Conservation (phyloP, 2,329 filamentous ascomycete species). For the Penicillium sp. region DNA sequence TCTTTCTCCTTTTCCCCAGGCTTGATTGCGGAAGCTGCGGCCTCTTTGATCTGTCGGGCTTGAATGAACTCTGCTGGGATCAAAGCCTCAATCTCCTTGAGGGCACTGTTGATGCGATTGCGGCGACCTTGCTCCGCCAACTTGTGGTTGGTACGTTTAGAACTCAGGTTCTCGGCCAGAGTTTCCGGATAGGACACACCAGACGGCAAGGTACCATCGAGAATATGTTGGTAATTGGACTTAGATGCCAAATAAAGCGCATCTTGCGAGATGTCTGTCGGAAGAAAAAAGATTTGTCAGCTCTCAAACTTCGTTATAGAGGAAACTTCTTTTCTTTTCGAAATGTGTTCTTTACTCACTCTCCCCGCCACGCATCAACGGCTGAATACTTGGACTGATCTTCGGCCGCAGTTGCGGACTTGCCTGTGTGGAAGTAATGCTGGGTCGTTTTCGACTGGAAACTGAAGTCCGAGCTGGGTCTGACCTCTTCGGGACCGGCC, state of each 20-base stretch:
- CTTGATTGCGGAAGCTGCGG: slow-evolving; percentile 40
- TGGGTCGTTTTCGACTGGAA: slow-evolving; percentile 62
- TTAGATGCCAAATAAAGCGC: slow-evolving; percentile 84
- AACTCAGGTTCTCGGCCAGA: slow-evolving; percentile 88
- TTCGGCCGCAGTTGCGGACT: slow-evolving; percentile 83
- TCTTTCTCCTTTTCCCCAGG: slow-evolving; percentile 50
- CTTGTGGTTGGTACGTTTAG: slow-evolving; percentile 96
- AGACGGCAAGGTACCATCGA: slow-evolving; percentile 87
- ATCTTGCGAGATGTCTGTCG: slow-evolving; percentile 53
- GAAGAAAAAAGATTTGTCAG: background rate
- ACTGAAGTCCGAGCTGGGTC: slow-evolving; percentile 49
- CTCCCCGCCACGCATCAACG: slow-evolving; percentile 70
- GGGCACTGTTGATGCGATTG: slow-evolving; percentile 90
- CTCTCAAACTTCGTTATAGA: no score
- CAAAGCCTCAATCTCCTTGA: slow-evolving; percentile 85
- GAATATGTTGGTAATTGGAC: slow-evolving; percentile 96
- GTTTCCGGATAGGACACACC: slow-evolving; percentile 88
- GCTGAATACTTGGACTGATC: slow-evolving; percentile 94
- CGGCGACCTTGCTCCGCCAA: slow-evolving; percentile 93
- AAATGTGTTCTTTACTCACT: slow-evolving; percentile 54
- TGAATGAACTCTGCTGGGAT: slow-evolving; percentile 60
- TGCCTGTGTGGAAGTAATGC: slow-evolving; percentile 68
- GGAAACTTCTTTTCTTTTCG: no score
- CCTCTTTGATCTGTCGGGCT: slow-evolving; percentile 41
- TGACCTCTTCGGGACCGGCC: slow-evolving; percentile 40